Evolutionary conservation across 73 alveolate species (phyloP).

Genomic region (Stentor coeruleus): DNA sequence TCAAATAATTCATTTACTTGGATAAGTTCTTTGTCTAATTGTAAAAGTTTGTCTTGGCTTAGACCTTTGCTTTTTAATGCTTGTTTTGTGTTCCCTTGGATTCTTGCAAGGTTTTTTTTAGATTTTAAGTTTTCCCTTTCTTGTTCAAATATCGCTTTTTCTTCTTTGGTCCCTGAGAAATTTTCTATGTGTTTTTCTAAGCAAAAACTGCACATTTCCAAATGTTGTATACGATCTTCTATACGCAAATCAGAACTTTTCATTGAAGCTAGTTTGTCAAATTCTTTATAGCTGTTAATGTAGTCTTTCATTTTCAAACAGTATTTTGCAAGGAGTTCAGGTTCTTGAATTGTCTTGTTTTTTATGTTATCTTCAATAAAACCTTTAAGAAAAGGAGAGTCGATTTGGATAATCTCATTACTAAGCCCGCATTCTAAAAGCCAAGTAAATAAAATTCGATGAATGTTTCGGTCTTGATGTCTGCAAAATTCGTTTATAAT

Average conservation of each 20-base stretch:
- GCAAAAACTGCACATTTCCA: neutral
- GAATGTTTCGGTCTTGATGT: neutral
- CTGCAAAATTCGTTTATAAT: conserved; percentile 6
- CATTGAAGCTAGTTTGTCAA: neutral
- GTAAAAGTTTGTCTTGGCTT: neutral
- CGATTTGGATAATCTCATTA: neutral
- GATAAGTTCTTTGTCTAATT: neutral
- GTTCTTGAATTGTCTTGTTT: neutral
- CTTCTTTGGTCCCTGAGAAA: conserved; percentile 7
- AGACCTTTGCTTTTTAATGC: neutral
- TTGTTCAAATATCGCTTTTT: neutral
- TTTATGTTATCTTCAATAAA: neutral
- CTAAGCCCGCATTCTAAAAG: neutral
- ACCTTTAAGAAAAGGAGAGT: conserved; percentile 15
- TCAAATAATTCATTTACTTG: conserved; percentile 8
- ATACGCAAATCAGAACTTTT: neutral
- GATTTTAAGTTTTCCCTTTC: neutral
- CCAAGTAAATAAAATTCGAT: conserved; percentile 14
- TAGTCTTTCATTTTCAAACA: conserved; percentile 7
- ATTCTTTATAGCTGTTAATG: neutral
- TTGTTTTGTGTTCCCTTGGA: conserved; percentile 1
- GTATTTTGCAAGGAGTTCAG: neutral
- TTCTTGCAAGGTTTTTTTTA: conserved; percentile 8
- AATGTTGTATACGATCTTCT: neutral
- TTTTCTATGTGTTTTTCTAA: neutral